Evolutionary conservation across 495 filamentous ascomycete genomes (phyloP).

Genomic region (Lepidopterella palustris): DNA sequence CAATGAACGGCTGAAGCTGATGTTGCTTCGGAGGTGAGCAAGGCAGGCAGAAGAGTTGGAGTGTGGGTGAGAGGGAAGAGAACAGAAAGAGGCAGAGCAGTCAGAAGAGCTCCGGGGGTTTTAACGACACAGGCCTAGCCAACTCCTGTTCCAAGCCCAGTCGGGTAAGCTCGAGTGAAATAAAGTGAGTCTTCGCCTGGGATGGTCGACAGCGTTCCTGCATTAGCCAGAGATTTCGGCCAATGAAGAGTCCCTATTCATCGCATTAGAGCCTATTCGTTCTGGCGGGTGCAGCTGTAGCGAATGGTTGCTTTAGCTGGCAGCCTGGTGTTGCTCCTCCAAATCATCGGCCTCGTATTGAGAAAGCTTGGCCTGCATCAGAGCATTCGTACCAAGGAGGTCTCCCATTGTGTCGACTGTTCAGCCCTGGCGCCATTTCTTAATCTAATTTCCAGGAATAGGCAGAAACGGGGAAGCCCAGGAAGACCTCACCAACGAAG

Average conservation of each 20-base stretch:
- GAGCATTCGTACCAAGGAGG: background rate
- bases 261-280: too few species aligned
- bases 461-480: background rate
- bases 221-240: background rate
- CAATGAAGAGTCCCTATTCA: background rate
- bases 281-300: too few species aligned
- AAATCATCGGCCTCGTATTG: background rate
- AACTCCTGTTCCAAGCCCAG: background rate
- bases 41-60: constrained; percentile 3
- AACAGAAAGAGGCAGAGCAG: constrained; percentile 8
- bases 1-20: constrained; percentile 30
- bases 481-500: background rate
- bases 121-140: background rate
- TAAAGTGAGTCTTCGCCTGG: background rate
- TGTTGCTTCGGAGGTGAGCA: constrained; percentile 13
- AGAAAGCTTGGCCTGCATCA: background rate
- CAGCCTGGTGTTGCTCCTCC: background rate
- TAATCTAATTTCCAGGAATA: constrained; percentile 24
- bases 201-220: constrained; percentile 7
- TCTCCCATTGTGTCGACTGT: background rate
- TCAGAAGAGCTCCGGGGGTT: background rate
- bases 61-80: constrained; percentile 9
- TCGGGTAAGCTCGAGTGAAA: background rate
- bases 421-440: constrained; percentile 8
- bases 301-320: background rate